Base-by-base conservation (phyloP, 768 basidiomycete genomes). In the Coprinellus micaceus region DNA sequence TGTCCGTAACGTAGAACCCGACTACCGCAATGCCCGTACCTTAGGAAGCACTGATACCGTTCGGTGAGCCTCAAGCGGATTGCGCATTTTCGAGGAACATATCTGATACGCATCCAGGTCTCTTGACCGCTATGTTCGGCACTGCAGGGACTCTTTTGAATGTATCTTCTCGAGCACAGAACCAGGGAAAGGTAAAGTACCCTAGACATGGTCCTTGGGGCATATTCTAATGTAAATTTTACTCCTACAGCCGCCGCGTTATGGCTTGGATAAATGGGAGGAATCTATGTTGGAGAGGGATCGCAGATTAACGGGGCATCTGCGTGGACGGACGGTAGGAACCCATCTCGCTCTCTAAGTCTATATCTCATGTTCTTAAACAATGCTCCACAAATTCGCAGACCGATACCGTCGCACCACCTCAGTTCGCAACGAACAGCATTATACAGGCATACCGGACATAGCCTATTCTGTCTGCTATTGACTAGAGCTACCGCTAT, bases 11-110 rank as follows among this genome's bases (percentile, higher is more conserved):
- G n/a, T n/a, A n/a, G n/a, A n/a, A n/a, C n/a, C n/a, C n/a, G n/a
- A n/a, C n/a, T n/a, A n/a, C 50, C 41, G 58, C 53, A 69, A 96
- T 96, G 95, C 95, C 95, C 55, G 88, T 97, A 64, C 95, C 94
- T 63, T 98, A 91, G 88, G 94, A 98, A 77, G 94, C 95, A 51
- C 82, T 98, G 64, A 91, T 98, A 77, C 95, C 95, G 45, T 94
- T 95, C 67, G 95, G 95, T 94, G 59, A 40, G 67, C 46, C 33
- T 33, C 33, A 6, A 13, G 33, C 13, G 33, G 7, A n/a, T n/a
- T n/a, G n/a, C n/a, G n/a, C n/a, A 6, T 33, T 33, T 13, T 6
- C 33, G 13, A 6, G 6, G 33, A 13, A 6, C 6, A 6, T 33
- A 6, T 6, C 33, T 33, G 33, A n/a, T 29, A 21, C 47, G n/a